Conservation (phyloP, 768 basidiomycete genomes). For the Lentinula detonsa region DNA sequence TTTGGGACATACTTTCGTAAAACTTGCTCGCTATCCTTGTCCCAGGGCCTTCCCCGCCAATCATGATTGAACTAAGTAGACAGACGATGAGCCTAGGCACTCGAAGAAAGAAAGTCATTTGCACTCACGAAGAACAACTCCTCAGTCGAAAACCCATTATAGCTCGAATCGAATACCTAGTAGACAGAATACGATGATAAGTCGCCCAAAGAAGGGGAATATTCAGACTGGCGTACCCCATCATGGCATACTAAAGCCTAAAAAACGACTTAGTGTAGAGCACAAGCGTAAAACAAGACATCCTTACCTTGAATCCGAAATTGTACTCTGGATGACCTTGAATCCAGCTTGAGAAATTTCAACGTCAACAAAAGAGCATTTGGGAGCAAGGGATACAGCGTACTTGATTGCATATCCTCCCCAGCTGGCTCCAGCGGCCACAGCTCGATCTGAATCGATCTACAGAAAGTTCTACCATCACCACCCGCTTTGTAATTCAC, state of each 20-base stretch:
- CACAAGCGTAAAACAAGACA: not conserved
- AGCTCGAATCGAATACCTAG: constrained; percentile 69
- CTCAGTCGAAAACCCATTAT: constrained; percentile 86
- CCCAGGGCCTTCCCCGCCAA: constrained; percentile 82
- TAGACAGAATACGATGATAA: not conserved
- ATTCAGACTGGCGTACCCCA: constrained; percentile 43
- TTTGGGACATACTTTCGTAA: constrained; percentile 42
- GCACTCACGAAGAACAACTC: constrained; percentile 81
- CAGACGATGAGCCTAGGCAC: not conserved
- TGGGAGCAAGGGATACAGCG: constrained; percentile 13
- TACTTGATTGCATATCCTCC: constrained; percentile 90
- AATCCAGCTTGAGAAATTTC: constrained; percentile 63
- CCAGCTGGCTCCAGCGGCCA: constrained; percentile 79
- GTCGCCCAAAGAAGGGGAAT: not conserved
- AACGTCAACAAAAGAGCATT: not conserved
- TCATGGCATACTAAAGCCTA: constrained; percentile 85
- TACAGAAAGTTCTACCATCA: constrained; percentile 18
- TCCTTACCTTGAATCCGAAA: constrained; percentile 71
- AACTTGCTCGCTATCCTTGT: constrained; percentile 44
- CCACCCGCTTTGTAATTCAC: not conserved
- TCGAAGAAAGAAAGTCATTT: not conserved
- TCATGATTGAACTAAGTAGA: constrained; percentile 71
- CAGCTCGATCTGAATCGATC: constrained; percentile 66
- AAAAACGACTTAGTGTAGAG: not conserved
- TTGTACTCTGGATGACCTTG: constrained; percentile 88